Evolutionary conservation across 2,329 filamentous ascomycete genomes (phyloP), one percentile per base, ranked within the genome.

Genomic region (Ceratocystis huliohia): DNA sequence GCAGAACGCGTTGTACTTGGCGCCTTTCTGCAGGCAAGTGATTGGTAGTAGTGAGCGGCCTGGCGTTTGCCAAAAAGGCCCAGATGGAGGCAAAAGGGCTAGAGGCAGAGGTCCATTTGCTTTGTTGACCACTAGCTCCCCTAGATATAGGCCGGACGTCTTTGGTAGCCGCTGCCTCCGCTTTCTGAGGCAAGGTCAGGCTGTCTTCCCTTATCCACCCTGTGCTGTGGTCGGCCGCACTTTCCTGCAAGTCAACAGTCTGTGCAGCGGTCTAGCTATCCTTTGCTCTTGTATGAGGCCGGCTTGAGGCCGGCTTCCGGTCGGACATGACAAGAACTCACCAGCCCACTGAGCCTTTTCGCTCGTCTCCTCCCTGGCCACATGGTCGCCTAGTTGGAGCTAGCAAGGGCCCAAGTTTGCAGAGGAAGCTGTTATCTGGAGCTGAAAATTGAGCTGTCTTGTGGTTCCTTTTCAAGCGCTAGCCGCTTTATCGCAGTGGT

Each of bases 361-460:
- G 10, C 48, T 50, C 22, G 5, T 15, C 22, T 28, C 25, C 48
- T 59, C 28, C 25, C n/a, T 30, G 33, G 56, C 56, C 56, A 59
- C 56, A 59, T 59, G 56, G 56, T 30, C 56, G 56, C 56, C 56
- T 59, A 30, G 56, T 30, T 30, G 56, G 56, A 6, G 28, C 56
- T n/a, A 59, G 56, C 56, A 30, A 59, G 53, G 53, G 53, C 28
- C 28, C 56, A 37, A 59, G 25, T 59, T 22, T 30, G 25, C 25
- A n/a, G 56, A 59, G 33, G 56, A 30, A 37, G 56, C 28, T 37
- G 56, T 28, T n/a, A n/a, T 59, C 5, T 37, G 56, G 56, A 25
- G 17, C 56, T 59, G 56, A 37, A 59, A 17, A 30, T 20, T n/a
- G 56, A 37, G 25, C 28, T 59, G 56, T 37, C 56, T 37, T 59